These are phyloP conservation scores for Papilionanthe hybrid DNA, from an alignment of 116 monocot species.

Conservation along the genomic window DNA sequence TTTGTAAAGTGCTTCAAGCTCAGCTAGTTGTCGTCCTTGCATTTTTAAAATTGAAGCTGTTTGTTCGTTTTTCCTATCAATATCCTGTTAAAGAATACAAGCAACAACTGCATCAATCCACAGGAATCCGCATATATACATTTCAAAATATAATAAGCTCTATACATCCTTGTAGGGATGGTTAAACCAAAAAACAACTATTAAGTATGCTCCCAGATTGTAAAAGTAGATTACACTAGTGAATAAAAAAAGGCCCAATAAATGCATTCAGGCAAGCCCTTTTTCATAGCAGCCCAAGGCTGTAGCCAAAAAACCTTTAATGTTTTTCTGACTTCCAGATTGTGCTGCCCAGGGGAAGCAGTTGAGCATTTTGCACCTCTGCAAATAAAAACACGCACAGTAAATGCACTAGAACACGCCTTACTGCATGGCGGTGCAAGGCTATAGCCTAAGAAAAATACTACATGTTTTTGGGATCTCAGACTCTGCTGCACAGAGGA, in stretches of 20 bases:
- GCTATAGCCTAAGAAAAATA: no score
- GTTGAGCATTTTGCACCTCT: background rate
- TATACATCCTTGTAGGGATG: background rate
- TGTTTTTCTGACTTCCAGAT: background rate
- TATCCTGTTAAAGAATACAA: constrained; percentile 48
- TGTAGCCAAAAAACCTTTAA: background rate
- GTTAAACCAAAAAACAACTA: background rate
- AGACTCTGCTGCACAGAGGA: no score
- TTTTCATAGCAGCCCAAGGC: background rate
- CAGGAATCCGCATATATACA: background rate
- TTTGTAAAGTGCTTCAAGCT: constrained; percentile 83
- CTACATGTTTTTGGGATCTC: no score
- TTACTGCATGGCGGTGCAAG: no score
- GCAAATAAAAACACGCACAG: background rate
- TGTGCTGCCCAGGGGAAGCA: background rate
- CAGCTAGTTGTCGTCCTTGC: constrained; percentile 77
- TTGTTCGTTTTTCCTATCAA: constrained; percentile 93
- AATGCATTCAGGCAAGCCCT: background rate
- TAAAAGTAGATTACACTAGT: no score
- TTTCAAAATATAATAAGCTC: background rate
- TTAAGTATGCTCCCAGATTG: background rate
- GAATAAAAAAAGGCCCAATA: no score
- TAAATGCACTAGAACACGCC: background rate
- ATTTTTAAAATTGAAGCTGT: constrained; percentile 89
- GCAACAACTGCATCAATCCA: constrained; percentile 1